phyloP scores from a whole-genome alignment of 1,139 yeast species.

The Geotrichum bryndzae region DNA sequence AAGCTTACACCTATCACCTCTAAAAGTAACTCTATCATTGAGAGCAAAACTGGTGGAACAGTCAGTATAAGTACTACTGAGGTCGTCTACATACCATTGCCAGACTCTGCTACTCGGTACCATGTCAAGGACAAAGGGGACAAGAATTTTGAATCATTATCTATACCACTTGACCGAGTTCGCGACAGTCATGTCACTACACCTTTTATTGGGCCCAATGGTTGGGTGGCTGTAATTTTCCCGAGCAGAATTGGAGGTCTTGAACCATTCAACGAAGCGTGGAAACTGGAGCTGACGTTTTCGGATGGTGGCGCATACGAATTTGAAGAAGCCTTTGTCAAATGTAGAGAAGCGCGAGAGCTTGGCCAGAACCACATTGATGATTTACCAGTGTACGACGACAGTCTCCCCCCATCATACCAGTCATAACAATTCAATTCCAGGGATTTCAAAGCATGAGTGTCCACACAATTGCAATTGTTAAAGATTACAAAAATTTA shows the following conservation, averaged over 20 bases:
- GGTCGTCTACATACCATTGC: constrained; percentile 1
- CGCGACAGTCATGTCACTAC: constrained; percentile 9
- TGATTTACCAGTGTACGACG: constrained; percentile 11
- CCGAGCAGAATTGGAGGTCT: constrained; percentile 13
- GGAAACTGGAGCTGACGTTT: constrained; percentile 8
- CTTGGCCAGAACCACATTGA: constrained; percentile 6
- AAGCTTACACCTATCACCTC: neutral
- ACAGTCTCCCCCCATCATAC: neutral
- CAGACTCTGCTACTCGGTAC: neutral
- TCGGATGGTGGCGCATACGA: constrained; percentile 17
- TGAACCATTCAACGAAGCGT: constrained; percentile 9
- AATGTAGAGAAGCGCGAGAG: constrained; percentile 4
- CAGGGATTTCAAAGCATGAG: neutral
- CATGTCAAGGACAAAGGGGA: constrained; percentile 14
- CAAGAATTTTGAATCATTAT: constrained; percentile 8
- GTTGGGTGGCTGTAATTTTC: constrained; percentile 11
- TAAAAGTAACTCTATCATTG: neutral
- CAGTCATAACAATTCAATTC: neutral
- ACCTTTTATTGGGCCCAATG: constrained; percentile 14
- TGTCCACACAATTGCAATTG: neutral
- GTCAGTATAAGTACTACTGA: constrained; percentile 11
- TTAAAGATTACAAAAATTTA: neutral
- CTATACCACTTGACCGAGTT: constrained; percentile 11
- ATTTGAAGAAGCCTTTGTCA: constrained; percentile 9
- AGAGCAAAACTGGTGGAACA: neutral